These are phyloP conservation scores for Alliaria petiolata DNA, from an alignment of 345 rosid genomes.

Conservation along the genomic window DNA sequence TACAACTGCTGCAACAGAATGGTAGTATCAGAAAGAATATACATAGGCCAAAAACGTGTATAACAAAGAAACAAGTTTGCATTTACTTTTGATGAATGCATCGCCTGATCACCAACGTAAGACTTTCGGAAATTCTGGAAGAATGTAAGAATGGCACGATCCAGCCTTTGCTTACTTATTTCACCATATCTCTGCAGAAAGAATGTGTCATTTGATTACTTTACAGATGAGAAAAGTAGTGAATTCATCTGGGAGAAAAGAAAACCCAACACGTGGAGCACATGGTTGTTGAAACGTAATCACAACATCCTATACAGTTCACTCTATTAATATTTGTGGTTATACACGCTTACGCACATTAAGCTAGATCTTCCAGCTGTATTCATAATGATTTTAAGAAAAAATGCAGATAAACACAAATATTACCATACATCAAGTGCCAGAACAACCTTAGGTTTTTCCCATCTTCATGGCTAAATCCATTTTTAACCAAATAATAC, in stretches of 20 bases:
- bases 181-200: constrained; percentile 81
- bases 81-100: constrained; percentile 95
- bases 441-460: not conserved
- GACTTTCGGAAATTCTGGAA: constrained; percentile 98
- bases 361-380: not conserved
- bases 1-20: constrained; percentile 85
- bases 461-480: constrained; percentile 5
- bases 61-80: not conserved
- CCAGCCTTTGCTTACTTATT: constrained; percentile 94
- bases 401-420: not conserved
- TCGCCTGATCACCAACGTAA: constrained; percentile 98
- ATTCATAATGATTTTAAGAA: not conserved
- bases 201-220: constrained; percentile 8
- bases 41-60: not conserved
- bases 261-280: not conserved
- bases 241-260: constrained; percentile 9
- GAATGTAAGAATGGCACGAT: constrained; percentile 94
- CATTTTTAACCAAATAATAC: not conserved
- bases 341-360: constrained; percentile 1
- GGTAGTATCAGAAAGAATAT: constrained; percentile 34
- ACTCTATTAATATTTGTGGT: not conserved
- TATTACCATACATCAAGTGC: constrained; percentile 3
- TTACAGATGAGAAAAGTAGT: constrained; percentile 7
- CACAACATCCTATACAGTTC: not conserved
- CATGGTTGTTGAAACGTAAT: constrained; percentile 6